Evolutionary conservation across 1,284 basidiomycete species (phyloP).

Genomic region (Microbotryomycetes sp.): DNA sequence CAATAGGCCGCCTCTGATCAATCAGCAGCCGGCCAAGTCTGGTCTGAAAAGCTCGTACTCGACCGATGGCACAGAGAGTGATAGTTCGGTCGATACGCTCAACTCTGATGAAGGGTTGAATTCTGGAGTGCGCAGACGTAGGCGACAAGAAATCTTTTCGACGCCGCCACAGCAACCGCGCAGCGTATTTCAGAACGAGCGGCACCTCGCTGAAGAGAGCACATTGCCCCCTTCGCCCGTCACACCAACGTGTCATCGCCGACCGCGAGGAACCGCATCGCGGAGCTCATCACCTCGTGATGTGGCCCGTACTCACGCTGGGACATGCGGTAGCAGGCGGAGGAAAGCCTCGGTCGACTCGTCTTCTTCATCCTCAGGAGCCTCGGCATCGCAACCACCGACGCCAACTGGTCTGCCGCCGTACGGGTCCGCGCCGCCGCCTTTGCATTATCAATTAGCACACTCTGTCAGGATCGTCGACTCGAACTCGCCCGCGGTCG

Average conservation of each 20-base stretch:
- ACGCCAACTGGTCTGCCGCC: constrained; percentile 19
- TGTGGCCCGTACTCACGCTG: too few species aligned
- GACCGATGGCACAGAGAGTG: constrained; percentile 1
- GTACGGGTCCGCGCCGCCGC: not conserved
- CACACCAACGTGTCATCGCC: constrained; percentile 16
- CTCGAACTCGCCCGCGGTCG: not conserved
- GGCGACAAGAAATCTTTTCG: constrained; percentile 2
- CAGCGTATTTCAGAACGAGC: constrained; percentile 14
- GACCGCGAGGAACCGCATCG: constrained; percentile 4
- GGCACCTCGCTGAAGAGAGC: not conserved
- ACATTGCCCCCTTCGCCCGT: constrained; percentile 23
- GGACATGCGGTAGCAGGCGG: constrained; percentile 1
- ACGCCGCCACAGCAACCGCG: constrained; percentile 15
- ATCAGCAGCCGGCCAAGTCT: not conserved
- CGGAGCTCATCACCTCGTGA: not conserved
- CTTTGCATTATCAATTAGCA: constrained; percentile 2
- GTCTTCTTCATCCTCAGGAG: constrained; percentile 25
- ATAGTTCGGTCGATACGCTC: not conserved
- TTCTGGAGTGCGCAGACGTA: not conserved
- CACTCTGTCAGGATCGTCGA: constrained; percentile 18
- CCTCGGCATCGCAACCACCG: constrained; percentile 19
- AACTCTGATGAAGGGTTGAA: not conserved
- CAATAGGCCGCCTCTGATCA: constrained; percentile 1
- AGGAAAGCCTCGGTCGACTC: constrained; percentile 21
- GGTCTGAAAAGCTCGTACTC: not conserved